Base-by-base conservation (phyloP, 768 basidiomycete genomes). In the Dendrothele bispora region DNA sequence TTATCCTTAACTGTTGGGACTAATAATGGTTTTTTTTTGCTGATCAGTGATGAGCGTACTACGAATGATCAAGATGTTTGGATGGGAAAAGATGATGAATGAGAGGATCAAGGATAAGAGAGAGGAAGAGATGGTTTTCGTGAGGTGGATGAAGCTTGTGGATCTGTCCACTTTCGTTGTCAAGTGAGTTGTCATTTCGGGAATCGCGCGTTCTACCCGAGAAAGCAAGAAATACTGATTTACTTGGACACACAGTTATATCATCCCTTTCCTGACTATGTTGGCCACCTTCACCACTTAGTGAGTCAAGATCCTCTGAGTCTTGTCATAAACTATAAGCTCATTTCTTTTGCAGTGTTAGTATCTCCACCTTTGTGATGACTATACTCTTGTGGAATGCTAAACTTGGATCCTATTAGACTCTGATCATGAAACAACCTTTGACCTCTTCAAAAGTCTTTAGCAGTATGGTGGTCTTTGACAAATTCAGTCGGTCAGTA, bases 11-110 rank as follows among this genome's bases (percentile, higher is more conserved):
- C 7, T 10, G 10, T 22, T 38, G 36, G 10, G n/a, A n/a, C n/a
- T 64, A 59, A 55, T 35, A 61, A 54, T 15, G 36, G 41, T 18
- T 22, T 37, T 40, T 17, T 43, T 36, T 43, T 17, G 40, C 26
- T 34, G 64, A 20, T 68, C 62, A 82, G 82, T 71, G 5, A 67
- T 83, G 56, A 75, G 73, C 43, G 76, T 80, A n/a, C 63, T 84
- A 11, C 75, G 84, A 11, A 85, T 86, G 79, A 69, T 86, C 56
- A 88, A 88, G 62, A 65, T 88, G 37, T 87, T 89, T 55, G 86
- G 74, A 7, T 78, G 86, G 76, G 75, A 83, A 73, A 72, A 75
- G 48, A 72, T 77, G 38, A 75, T 86, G 57, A 67, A 75, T 21
- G 60, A 73, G 11, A 70, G 72, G 38, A 68, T 91, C 35, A 62